These are phyloP conservation scores for Microcera coccophila DNA, from an alignment of 2,329 filamentous ascomycete genomes.

Conservation along the genomic window DNA sequence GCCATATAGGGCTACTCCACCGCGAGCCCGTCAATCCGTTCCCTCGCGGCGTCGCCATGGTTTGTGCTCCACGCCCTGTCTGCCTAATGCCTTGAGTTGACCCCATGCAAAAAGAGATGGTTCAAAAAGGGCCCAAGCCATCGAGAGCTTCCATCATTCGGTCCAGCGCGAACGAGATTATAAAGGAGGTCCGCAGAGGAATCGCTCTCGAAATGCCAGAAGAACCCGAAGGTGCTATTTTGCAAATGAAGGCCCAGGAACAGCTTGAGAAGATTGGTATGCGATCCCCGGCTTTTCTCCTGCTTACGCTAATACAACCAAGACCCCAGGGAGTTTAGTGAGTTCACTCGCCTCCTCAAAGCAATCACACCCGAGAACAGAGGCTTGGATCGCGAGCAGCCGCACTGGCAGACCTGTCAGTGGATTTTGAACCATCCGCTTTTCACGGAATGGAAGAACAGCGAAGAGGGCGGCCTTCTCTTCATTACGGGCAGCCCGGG, in stretches of 20 bases:
- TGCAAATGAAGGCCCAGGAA: slow-evolving; percentile 3
- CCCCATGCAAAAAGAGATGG: slow-evolving; percentile 1
- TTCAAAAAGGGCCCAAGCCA: slow-evolving; percentile 3
- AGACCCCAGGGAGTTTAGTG: slow-evolving; percentile 12
- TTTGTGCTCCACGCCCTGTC: not conserved
- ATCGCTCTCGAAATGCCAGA: not conserved
- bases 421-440: slow-evolving; percentile 14
- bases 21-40: not conserved
- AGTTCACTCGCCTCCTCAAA: slow-evolving; percentile 12
- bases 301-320: not conserved
- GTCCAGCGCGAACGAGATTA: slow-evolving; percentile 10
- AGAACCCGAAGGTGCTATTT: slow-evolving; percentile 6
- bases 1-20: not conserved
- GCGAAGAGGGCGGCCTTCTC: slow-evolving; percentile 10
- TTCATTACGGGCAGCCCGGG: slow-evolving; percentile 19
- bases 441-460: slow-evolving; percentile 14
- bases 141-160: slow-evolving; percentile 13
- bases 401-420: slow-evolving; percentile 17
- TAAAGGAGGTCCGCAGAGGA: slow-evolving; percentile 12
- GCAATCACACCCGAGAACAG: slow-evolving; percentile 15
- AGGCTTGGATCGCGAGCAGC: slow-evolving; percentile 15
- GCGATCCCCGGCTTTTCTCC: not conserved
- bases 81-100: not conserved
- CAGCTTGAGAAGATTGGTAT: slow-evolving; percentile 12
- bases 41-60: slow-evolving; percentile 6